Conservation (phyloP, 495 filamentous ascomycete genomes). For the Sordaria brevicollis region DNA sequence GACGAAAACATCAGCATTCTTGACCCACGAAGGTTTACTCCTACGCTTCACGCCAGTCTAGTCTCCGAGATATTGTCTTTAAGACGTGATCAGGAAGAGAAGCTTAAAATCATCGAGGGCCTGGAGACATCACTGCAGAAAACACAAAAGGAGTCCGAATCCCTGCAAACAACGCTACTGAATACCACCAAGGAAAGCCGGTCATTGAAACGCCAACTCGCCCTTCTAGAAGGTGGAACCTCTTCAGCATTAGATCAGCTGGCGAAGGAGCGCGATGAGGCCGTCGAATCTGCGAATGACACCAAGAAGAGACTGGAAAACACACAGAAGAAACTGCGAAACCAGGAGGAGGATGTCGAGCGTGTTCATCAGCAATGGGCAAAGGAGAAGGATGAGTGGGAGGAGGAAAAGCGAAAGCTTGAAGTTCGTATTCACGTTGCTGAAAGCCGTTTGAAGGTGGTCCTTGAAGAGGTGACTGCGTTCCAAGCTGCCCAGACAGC, state of each 20-base stretch:
- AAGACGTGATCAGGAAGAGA: slow-evolving; percentile 80
- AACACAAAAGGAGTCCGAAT: slow-evolving; percentile 62
- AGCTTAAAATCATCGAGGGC: slow-evolving; percentile 69
- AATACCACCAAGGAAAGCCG: slow-evolving; percentile 62
- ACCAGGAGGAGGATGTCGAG: slow-evolving; percentile 74
- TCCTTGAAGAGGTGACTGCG: slow-evolving; percentile 75
- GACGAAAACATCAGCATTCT: slow-evolving; percentile 70
- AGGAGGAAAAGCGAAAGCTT: slow-evolving; percentile 64
- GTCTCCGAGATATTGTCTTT: slow-evolving; percentile 88
- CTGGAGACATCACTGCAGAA: slow-evolving; percentile 68
- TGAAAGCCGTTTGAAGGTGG: slow-evolving; percentile 71
- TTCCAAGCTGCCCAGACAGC: slow-evolving; percentile 51
- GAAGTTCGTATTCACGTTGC: slow-evolving; percentile 80
- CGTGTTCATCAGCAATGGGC: slow-evolving; percentile 67
- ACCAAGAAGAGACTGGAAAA: slow-evolving; percentile 69
- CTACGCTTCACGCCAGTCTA: slow-evolving; percentile 86
- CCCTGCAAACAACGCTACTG: slow-evolving; percentile 48
- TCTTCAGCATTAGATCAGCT: slow-evolving; percentile 74
- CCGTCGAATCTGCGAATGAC: slow-evolving; percentile 62
- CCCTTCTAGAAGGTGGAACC: slow-evolving; percentile 77
- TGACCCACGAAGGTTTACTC: slow-evolving; percentile 86
- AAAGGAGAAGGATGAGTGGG: slow-evolving; percentile 72
- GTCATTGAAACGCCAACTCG: slow-evolving; percentile 73
- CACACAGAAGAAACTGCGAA: slow-evolving; percentile 64
- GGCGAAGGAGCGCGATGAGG: slow-evolving; percentile 77